Evolutionary conservation across 1,284 basidiomycete species (phyloP).

Genomic region (Taiwanofungus camphoratus): DNA sequence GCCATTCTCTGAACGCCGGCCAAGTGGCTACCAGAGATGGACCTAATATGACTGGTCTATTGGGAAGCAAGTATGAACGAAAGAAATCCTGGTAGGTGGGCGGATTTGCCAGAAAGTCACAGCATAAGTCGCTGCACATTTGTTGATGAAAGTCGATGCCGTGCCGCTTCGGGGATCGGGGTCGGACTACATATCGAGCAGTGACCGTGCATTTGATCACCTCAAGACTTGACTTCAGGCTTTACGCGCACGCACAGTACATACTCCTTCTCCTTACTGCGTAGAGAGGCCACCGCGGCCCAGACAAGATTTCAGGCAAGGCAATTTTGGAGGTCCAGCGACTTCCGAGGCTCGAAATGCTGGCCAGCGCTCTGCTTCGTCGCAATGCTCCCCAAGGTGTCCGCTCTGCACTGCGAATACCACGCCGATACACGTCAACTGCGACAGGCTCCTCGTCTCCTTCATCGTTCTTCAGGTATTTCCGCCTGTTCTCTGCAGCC

Average conservation of each 20-base stretch:
- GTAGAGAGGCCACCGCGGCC: too few relatives aligned
- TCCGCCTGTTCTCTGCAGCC: conserved; percentile 15
- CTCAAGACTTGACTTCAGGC: too few relatives aligned
- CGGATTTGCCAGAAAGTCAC: conserved; percentile 6
- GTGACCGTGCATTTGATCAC: too few relatives aligned
- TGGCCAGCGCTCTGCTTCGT: background rate
- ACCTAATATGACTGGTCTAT: conserved; percentile 25
- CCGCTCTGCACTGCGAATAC: too few relatives aligned
- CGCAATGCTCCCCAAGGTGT: background rate
- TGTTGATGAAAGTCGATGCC: background rate
- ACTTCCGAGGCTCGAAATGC: background rate
- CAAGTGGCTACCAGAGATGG: conserved; percentile 19
- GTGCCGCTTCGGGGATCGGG: background rate
- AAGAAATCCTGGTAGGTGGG: conserved; percentile 24
- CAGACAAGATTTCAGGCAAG: too few relatives aligned
- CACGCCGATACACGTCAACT: conserved; percentile 6
- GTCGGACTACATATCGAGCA: too few relatives aligned
- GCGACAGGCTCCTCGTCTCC: conserved; percentile 12
- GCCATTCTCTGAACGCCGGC: conserved; percentile 19
- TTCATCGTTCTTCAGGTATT: conserved; percentile 11
- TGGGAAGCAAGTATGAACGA: conserved; percentile 19
- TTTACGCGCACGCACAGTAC: too few relatives aligned
- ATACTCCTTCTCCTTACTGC: too few relatives aligned
- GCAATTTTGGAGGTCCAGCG: background rate
- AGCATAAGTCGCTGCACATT: background rate